Evolutionary conservation across 192 early-diverging fungal species (phyloP).

Genomic region (Entomortierella parvispora): DNA sequence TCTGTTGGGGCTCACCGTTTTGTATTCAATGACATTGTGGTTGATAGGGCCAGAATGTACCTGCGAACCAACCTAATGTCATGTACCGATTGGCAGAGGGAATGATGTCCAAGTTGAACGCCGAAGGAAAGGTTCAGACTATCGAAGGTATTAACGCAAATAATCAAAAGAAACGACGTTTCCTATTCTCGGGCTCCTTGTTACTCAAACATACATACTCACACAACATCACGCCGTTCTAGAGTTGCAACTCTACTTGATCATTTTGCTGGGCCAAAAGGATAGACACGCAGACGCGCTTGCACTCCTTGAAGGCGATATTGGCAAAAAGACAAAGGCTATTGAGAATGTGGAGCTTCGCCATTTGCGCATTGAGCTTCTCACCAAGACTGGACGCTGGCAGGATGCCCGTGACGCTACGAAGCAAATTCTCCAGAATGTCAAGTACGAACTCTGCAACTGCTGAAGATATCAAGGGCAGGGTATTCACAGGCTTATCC

Average conservation of each 20-base stretch:
- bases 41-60: conserved; percentile 52
- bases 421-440: conserved; percentile 50
- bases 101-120: conserved; percentile 82
- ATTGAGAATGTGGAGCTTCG: conserved; percentile 78
- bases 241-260: conserved; percentile 82
- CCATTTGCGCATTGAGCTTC: conserved; percentile 64
- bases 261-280: conserved; percentile 75
- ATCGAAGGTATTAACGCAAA: conserved; percentile 64
- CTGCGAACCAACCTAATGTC: conserved; percentile 54
- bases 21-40: too few relatives aligned
- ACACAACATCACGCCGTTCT: background rate
- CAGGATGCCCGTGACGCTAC: conserved; percentile 55
- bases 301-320: conserved; percentile 66
- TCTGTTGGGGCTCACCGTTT: too few relatives aligned
- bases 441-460: background rate
- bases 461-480: conserved; percentile 17
- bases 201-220: background rate
- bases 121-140: conserved; percentile 70
- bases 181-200: background rate
- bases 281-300: conserved; percentile 73
- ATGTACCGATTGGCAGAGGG: conserved; percentile 80
- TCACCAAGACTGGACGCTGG: conserved; percentile 62
- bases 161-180: conserved; percentile 5
- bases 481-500: too few relatives aligned
- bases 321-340: conserved; percentile 68